These are phyloP conservation scores for Pseudoneurospora amorphoporcata DNA, from an alignment of 495 filamentous ascomycete species.

Conservation along the genomic window DNA sequence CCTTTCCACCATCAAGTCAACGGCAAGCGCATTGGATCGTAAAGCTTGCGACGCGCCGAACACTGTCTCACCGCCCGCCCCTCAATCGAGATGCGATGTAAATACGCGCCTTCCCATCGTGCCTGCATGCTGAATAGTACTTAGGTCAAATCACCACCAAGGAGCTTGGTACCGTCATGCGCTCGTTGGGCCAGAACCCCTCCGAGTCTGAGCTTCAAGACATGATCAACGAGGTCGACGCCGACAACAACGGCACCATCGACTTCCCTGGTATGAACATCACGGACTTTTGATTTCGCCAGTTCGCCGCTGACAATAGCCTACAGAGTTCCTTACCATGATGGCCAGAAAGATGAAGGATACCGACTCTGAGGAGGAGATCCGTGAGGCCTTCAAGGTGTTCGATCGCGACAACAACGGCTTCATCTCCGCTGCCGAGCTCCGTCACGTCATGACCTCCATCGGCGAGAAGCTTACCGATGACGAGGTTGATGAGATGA, in stretches of 20 bases:
- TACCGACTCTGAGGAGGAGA: constrained; percentile 98
- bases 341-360: constrained; percentile 99
- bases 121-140: constrained; percentile 11
- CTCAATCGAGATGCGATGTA: not conserved
- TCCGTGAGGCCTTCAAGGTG: constrained; percentile 66
- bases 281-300: not conserved
- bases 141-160: constrained; percentile 98
- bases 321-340: constrained; percentile 93
- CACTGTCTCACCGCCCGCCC: not conserved
- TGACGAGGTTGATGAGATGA: constrained; percentile 99
- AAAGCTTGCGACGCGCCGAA: not conserved
- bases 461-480: constrained; percentile 99
- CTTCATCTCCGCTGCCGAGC: constrained; percentile 94
- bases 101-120: not conserved
- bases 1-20: not conserved
- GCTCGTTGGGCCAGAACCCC: constrained; percentile 98
- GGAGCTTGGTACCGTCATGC: constrained; percentile 98
- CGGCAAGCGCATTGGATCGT: not conserved
- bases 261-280: constrained; percentile 83
- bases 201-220: constrained; percentile 98
- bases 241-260: constrained; percentile 99
- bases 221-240: constrained; percentile 99
- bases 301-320: constrained; percentile 17
- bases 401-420: constrained; percentile 99
- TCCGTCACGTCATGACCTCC: constrained; percentile 98